Percentiles rank a stretch among this genome's conserved stretches.
Conservation (phyloP, 768 basidiomycete genomes). For the Mycena polygramma region DNA sequence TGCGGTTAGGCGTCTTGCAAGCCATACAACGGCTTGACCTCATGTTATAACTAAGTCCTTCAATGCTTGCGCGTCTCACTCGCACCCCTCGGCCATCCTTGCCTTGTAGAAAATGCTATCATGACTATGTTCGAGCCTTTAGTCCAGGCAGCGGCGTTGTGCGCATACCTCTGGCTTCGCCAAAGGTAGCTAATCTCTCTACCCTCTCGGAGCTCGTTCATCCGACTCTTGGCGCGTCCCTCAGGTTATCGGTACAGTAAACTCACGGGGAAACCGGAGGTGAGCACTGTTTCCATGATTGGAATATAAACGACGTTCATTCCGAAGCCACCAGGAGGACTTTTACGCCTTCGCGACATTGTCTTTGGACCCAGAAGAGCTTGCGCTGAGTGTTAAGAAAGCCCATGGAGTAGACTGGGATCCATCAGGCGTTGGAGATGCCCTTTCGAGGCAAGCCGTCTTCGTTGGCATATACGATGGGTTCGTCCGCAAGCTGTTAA, state of each 20-base stretch:
- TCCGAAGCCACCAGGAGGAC: constrained; percentile 87
- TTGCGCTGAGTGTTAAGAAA: constrained; percentile 73
- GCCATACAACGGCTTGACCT: constrained; percentile 1
- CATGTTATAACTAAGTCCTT: constrained; percentile 8
- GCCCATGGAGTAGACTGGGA: constrained; percentile 80
- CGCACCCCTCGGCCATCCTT: constrained; percentile 22
- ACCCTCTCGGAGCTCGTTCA: not conserved
- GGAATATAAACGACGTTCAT: constrained; percentile 28
- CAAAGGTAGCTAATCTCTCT: constrained; percentile 54
- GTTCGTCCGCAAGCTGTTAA: constrained; percentile 55
- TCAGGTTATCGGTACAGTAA: constrained; percentile 76
- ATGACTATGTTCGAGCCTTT: constrained; percentile 78
- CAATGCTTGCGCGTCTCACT: constrained; percentile 28
- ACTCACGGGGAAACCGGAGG: constrained; percentile 83
- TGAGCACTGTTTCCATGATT: constrained; percentile 42
- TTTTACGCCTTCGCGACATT: constrained; percentile 83
- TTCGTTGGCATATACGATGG: constrained; percentile 95
- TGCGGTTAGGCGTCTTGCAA: not conserved
- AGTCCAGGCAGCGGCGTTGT: constrained; percentile 68
- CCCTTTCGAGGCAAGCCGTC: constrained; percentile 79
- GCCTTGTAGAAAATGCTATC: constrained; percentile 55
- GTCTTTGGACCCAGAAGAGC: constrained; percentile 75
- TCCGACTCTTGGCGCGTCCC: not conserved
- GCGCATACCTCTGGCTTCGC: constrained; percentile 79
- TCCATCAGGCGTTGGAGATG: constrained; percentile 63